Base-by-base conservation (phyloP, 2,329 filamentous ascomycete species). In the Fusarium buharicum region DNA sequence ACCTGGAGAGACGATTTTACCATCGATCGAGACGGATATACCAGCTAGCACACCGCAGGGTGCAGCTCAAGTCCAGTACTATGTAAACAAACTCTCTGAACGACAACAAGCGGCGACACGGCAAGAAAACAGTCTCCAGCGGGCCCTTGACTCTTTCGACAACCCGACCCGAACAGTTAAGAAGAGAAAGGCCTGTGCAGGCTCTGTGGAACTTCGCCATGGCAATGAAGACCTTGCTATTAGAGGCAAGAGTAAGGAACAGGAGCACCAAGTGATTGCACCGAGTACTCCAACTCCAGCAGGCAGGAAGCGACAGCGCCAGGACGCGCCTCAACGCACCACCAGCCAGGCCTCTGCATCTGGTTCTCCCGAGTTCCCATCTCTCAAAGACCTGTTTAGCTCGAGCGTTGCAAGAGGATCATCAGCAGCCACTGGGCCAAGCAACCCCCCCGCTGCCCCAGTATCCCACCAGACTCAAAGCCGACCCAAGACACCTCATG, bases 131-230 rank as follows among this genome's bases (percentile, higher is more conserved):
- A 27, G 2, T 0, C n/a, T n/a, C n/a, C n/a, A 1, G 2, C 16
- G 16, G 1, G 27, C 20, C 1, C 3, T 50, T 22, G 28, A 7
- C n/a, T 33, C 24, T 8, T 27, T 50, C 7, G 16, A 38, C 1
- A 0, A 24, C n/a, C 16, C 13, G 5, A 0, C 31, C 8, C 0
- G 3, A 1, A 0, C 1, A 1, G 1, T 6, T 0, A 7, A n/a
- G 1, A 51, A 51, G 36, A 8, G 50, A 24, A 52, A 27, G 1
- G 34, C 18, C 0, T 1, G 18, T 16, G 30, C 13, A 33, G 30
- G 6, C 11, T 7, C 12, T 13, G 30, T 13, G 13, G 30, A 33
- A n/a, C 13, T 8, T 33, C 13, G 13, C 14, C 13, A 16, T 33
- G 4, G 30, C 14, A 14, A 12, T 33, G 30, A 13, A 13, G n/a